A percentile compares a stretch with the other conserved stretches of the same genome.
phyloP scores from a whole-genome alignment of 192 early-diverging fungal species.

The Gaertneriomyces semiglobifer region DNA sequence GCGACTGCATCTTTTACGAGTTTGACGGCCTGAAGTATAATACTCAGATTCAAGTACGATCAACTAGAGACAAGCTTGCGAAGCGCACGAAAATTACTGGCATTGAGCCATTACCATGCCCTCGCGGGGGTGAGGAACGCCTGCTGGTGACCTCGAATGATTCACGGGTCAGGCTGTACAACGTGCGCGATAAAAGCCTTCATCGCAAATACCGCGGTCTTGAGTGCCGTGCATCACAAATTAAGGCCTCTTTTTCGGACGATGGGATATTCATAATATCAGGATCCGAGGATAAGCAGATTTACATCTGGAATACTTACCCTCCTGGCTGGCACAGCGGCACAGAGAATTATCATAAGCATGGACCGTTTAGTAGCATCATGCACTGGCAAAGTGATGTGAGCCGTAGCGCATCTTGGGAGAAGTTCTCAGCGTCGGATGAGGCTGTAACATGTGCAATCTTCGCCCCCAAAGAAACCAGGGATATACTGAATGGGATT shows the following conservation, averaged over 20 bases:
- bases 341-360: constrained; percentile 1
- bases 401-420: constrained; percentile 15
- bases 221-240: constrained; percentile 65
- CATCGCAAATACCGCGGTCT: constrained; percentile 78
- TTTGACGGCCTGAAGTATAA: constrained; percentile 73
- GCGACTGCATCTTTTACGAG: constrained; percentile 81
- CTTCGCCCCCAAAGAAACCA: constrained; percentile 26
- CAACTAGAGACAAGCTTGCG: constrained; percentile 51
- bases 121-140: constrained; percentile 52
- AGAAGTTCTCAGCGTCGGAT: constrained; percentile 14
- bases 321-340: constrained; percentile 1
- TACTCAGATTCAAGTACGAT: constrained; percentile 74
- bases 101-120: constrained; percentile 60
- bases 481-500: constrained; percentile 9
- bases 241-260: constrained; percentile 72
- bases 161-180: constrained; percentile 75
- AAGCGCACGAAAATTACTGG: constrained; percentile 79
- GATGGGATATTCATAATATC: constrained; percentile 78
- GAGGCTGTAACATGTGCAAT: constrained; percentile 27
- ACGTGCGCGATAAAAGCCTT: constrained; percentile 72
- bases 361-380: constrained; percentile 16
- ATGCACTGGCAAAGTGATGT: constrained; percentile 34
- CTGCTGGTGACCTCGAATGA: constrained; percentile 77
- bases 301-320: constrained; percentile 65
- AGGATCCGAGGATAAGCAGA: constrained; percentile 73